Evolutionary conservation across 805 yeast species (phyloP).

Genomic region (Torulaspora microellipsoides): DNA sequence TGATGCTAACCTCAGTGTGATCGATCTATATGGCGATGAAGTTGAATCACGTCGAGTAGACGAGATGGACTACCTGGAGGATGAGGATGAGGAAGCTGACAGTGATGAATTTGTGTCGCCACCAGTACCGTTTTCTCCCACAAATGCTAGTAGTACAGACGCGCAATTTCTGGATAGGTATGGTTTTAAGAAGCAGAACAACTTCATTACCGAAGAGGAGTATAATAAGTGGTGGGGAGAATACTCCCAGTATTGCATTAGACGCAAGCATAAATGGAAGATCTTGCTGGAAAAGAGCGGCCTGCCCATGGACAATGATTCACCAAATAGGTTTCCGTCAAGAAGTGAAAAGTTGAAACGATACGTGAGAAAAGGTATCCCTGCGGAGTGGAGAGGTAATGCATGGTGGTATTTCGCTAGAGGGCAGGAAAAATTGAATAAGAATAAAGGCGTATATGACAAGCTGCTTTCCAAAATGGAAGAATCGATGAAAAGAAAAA

Average conservation of each 20-base stretch:
- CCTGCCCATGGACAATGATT: slow-evolving; percentile 42
- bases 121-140: slow-evolving; percentile 1
- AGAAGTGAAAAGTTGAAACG: slow-evolving; percentile 73
- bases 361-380: slow-evolving; percentile 85
- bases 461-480: slow-evolving; percentile 61
- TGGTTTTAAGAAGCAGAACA: slow-evolving; percentile 73
- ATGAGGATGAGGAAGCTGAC: slow-evolving; percentile 9
- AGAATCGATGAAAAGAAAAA: slow-evolving; percentile 8
- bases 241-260: slow-evolving; percentile 57
- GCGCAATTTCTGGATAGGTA: slow-evolving; percentile 57
- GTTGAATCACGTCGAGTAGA: slow-evolving; percentile 12
- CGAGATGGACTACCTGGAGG: slow-evolving; percentile 2
- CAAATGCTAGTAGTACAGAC: slow-evolving; percentile 4
- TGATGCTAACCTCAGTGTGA: slow-evolving; percentile 35
- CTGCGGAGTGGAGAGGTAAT: slow-evolving; percentile 95
- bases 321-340: slow-evolving; percentile 69
- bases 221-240: slow-evolving; percentile 74
- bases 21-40: slow-evolving; percentile 37
- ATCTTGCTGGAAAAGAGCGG: slow-evolving; percentile 64
- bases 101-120: slow-evolving; percentile 9
- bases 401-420: slow-evolving; percentile 96
- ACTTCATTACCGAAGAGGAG: slow-evolving; percentile 46
- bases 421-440: slow-evolving; percentile 68
- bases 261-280: slow-evolving; percentile 77
- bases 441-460: slow-evolving; percentile 71